Evolutionary conservation across 2,329 filamentous ascomycete species (phyloP).

Genomic region (Penicillium sp.): DNA sequence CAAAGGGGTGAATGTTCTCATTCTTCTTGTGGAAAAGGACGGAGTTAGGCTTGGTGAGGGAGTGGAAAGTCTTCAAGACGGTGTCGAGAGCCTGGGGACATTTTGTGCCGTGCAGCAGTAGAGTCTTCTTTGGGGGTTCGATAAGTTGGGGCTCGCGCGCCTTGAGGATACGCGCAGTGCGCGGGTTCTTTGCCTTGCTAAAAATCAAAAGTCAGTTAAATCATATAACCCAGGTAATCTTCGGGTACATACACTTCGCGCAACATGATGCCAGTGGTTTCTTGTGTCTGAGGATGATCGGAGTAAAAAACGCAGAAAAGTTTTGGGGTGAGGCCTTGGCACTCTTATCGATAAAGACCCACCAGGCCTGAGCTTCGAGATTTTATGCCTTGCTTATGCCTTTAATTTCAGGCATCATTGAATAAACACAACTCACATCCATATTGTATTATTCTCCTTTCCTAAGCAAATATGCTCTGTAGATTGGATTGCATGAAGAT

Average conservation of each 20-base stretch:
- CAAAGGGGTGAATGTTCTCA: conserved; percentile 83
- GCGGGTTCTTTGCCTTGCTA: conserved; percentile 75
- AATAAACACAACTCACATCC: neutral
- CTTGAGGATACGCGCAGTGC: conserved; percentile 92
- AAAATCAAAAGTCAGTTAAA: neutral
- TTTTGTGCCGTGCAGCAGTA: conserved; percentile 85
- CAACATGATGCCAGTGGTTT: conserved; percentile 40
- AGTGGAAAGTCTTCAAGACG: conserved; percentile 80
- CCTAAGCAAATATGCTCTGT: neutral
- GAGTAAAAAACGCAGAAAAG: conserved; percentile 41
- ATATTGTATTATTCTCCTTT: no score
- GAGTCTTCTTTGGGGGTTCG: conserved; percentile 87
- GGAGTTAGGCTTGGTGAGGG: conserved; percentile 79
- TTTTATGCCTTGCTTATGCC: neutral
- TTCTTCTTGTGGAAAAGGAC: conserved; percentile 98
- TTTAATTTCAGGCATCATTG: neutral
- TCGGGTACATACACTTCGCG: conserved; percentile 48
- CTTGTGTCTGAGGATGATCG: conserved; percentile 24
- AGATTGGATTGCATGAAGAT: neutral
- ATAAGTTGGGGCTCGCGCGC: conserved; percentile 85
- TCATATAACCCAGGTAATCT: neutral
- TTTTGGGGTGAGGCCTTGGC: conserved; percentile 45
- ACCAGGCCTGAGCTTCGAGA: neutral
- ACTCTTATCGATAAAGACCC: conserved; percentile 44
- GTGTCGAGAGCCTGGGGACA: conserved; percentile 83